A percentile compares a stretch with the other conserved stretches of the same genome.
These are phyloP conservation scores for Elaeis guineensis DNA, from an alignment of 176 grass and related monocot species.

Conservation along the genomic window DNA sequence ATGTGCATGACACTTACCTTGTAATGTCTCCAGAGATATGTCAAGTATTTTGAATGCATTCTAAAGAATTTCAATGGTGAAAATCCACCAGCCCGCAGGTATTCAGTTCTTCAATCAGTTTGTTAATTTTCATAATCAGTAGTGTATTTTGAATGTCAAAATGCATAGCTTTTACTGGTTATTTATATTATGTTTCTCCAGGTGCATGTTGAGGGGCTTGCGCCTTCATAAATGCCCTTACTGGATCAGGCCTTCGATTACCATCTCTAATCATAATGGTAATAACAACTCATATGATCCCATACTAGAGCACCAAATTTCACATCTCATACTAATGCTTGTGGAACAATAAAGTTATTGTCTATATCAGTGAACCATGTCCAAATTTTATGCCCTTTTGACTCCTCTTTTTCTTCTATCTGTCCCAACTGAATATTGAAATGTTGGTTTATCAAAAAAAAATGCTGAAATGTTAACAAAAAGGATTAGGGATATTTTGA, in stretches of 20 bases:
- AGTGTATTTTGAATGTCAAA: neutral
- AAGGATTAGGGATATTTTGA: too few relatives aligned
- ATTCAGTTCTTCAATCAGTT: constrained; percentile 2
- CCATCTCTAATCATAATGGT: constrained; percentile 90
- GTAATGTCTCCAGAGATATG: constrained; percentile 71
- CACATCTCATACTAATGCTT: too few relatives aligned
- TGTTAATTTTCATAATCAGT: constrained; percentile 17
- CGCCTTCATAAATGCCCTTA: constrained; percentile 97
- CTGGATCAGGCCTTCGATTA: constrained; percentile 95
- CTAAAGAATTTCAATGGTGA: constrained; percentile 87
- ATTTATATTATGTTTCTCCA: constrained; percentile 31
- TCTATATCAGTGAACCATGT: too few relatives aligned
- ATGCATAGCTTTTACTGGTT: neutral
- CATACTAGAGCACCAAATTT: too few relatives aligned
- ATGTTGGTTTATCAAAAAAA: too few relatives aligned
- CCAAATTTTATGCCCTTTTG: too few relatives aligned
- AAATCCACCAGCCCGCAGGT: constrained; percentile 86
- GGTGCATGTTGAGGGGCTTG: constrained; percentile 97
- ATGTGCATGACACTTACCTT: constrained; percentile 23
- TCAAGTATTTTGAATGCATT: constrained; percentile 89
- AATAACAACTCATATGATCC: neutral
- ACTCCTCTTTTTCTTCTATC: too few relatives aligned
- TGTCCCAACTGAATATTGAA: too few relatives aligned
- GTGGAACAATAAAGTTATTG: too few relatives aligned
- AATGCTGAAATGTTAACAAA: too few relatives aligned